Percentiles rank a stretch among this genome's conserved stretches.
Evolutionary conservation across 805 yeast species (phyloP).

Genomic region (Candida nemodendra): DNA sequence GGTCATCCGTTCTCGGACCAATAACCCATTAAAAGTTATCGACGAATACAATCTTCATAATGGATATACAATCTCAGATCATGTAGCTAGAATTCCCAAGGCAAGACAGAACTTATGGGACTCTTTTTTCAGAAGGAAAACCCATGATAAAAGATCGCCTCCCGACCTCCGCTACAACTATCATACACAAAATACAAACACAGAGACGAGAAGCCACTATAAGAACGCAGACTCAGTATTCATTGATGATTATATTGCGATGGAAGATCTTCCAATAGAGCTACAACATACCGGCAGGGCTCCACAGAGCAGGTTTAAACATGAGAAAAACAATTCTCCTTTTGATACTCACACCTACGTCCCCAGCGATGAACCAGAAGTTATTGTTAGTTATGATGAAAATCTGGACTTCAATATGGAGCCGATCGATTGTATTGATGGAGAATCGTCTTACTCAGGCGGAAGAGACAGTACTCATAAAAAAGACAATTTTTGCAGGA

Average conservation of each 20-base stretch:
- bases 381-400: constrained; percentile 31
- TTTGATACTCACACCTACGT: background rate
- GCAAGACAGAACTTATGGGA: constrained; percentile 4
- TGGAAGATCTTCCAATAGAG: constrained; percentile 31
- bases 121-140: constrained; percentile 1
- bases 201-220: constrained; percentile 1
- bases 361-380: constrained; percentile 20
- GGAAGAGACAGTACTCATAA: background rate
- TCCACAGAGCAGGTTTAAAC: background rate
- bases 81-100: background rate
- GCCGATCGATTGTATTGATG: constrained; percentile 17
- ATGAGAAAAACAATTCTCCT: background rate
- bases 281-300: constrained; percentile 17
- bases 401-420: constrained; percentile 30
- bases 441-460: too few relatives aligned
- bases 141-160: background rate
- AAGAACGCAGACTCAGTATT: constrained; percentile 19
- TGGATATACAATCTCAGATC: constrained; percentile 16
- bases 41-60: constrained; percentile 23
- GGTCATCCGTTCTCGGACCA: constrained; percentile 4
- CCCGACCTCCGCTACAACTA: background rate
- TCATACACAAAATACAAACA: background rate
- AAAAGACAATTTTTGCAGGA: background rate
- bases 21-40: constrained; percentile 16
- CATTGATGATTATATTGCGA: constrained; percentile 30